Evolutionary conservation across 495 filamentous ascomycete species (phyloP).

Genomic region (Penicillium nucicola): DNA sequence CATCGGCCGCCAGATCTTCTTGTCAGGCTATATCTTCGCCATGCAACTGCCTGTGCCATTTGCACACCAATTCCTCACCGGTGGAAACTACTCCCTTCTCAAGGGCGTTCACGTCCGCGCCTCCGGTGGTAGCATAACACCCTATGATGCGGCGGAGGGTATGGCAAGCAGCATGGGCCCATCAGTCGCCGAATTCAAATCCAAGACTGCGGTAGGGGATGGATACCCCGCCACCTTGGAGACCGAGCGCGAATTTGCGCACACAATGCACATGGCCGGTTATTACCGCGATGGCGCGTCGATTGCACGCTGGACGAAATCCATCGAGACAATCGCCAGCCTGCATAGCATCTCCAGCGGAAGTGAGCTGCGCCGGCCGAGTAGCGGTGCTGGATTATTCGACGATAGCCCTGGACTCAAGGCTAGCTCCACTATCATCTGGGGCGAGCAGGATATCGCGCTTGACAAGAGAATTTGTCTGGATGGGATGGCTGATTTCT

Average conservation of each 20-base stretch:
- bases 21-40: slow-evolving; percentile 50
- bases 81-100: slow-evolving; percentile 45
- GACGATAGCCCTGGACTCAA: slow-evolving; percentile 45
- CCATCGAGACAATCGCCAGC: slow-evolving; percentile 41
- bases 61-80: slow-evolving; percentile 32
- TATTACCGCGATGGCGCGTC: slow-evolving; percentile 49
- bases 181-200: slow-evolving; percentile 30
- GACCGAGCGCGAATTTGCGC: slow-evolving; percentile 24
- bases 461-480: slow-evolving; percentile 37
- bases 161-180: slow-evolving; percentile 45
- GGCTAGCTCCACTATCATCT: slow-evolving; percentile 48
- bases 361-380: slow-evolving; percentile 20
- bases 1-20: slow-evolving; percentile 34
- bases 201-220: slow-evolving; percentile 29
- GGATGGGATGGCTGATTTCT: slow-evolving; percentile 42
- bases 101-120: slow-evolving; percentile 30
- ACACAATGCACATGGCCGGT: slow-evolving; percentile 39
- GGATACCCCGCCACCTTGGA: slow-evolving; percentile 29
- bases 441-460: slow-evolving; percentile 47
- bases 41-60: slow-evolving; percentile 43
- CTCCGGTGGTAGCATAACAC: slow-evolving; percentile 25
- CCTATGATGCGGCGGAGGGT: slow-evolving; percentile 33
- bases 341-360: slow-evolving; percentile 38
- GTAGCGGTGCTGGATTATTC: slow-evolving; percentile 42
- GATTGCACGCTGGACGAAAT: slow-evolving; percentile 42